Percentiles rank a stretch among this genome's conserved stretches.
Conservation (phyloP, 2,329 filamentous ascomycete species). For the Aspergillus latus region DNA sequence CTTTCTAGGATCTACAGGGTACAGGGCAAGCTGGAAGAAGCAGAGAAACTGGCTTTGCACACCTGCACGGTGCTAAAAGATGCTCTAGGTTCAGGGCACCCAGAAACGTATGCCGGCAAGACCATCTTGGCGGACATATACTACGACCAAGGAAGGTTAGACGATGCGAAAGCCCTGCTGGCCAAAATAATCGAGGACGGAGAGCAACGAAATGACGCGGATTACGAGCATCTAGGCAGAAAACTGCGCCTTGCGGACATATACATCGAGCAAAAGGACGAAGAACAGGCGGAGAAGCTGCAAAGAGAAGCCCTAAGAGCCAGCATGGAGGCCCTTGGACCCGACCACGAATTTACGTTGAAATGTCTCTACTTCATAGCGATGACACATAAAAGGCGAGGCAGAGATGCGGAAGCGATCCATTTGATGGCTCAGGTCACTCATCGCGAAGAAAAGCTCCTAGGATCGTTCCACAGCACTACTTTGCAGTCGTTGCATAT, state of each 20-base stretch:
- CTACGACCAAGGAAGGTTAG: background rate
- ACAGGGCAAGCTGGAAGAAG: slow-evolving; percentile 21
- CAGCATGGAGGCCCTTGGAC: slow-evolving; percentile 14
- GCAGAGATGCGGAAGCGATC: slow-evolving; percentile 9
- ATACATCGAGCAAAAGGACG: background rate
- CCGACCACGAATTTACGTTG: slow-evolving; percentile 16
- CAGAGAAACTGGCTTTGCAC: slow-evolving; percentile 24
- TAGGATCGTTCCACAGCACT: slow-evolving; percentile 13
- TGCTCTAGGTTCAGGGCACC: slow-evolving; percentile 14
- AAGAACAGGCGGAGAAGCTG: slow-evolving; percentile 9
- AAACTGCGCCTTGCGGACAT: slow-evolving; percentile 1
- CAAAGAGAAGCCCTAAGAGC: slow-evolving; percentile 13
- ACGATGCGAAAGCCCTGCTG: background rate
- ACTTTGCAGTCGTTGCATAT: slow-evolving; percentile 7
- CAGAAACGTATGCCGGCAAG: background rate
- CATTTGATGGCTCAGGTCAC: slow-evolving; percentile 10
- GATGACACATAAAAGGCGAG: slow-evolving; percentile 7
- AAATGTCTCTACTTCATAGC: slow-evolving; percentile 6
- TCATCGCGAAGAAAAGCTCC: background rate
- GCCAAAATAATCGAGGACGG: background rate
- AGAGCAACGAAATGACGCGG: background rate
- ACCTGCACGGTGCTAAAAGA: slow-evolving; percentile 11
- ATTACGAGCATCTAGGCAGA: background rate
- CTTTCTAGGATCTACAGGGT: slow-evolving; percentile 15
- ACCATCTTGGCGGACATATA: background rate